These are phyloP conservation scores for Botrytis galanthina DNA, from an alignment of 2,329 filamentous ascomycete species.

Conservation along the genomic window DNA sequence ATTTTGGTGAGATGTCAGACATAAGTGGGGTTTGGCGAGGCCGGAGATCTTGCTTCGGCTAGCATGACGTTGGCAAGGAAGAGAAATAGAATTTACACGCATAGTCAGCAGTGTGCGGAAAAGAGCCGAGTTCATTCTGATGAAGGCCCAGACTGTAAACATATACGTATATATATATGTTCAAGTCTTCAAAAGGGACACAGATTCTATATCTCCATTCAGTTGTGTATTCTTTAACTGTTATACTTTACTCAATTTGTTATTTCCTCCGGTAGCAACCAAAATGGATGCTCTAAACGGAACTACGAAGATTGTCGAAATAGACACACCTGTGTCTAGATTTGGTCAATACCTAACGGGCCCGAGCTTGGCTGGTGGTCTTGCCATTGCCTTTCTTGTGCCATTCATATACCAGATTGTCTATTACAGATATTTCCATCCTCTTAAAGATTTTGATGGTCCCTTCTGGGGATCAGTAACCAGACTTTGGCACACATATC, in stretches of 20 bases:
- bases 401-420: constrained; percentile 43
- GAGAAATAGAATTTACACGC: neutral
- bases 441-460: constrained; percentile 51
- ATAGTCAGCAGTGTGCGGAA: neutral
- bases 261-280: neutral
- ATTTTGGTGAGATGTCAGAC: neutral
- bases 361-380: neutral
- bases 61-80: neutral
- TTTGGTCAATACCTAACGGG: neutral
- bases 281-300: neutral
- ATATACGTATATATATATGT: neutral
- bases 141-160: neutral
- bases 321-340: neutral
- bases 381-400: neutral
- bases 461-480: constrained; percentile 55
- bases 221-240: neutral
- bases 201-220: neutral
- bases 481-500: constrained; percentile 51
- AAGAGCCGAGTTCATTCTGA: constrained; percentile 2
- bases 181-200: neutral
- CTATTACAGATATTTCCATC: constrained; percentile 52
- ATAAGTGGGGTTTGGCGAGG: neutral
- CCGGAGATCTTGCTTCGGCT: neutral
- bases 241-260: neutral
- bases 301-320: neutral